Evolutionary conservation across 2,329 filamentous ascomycete species (phyloP).

Genomic region (Trichoderma brevicompactum): DNA sequence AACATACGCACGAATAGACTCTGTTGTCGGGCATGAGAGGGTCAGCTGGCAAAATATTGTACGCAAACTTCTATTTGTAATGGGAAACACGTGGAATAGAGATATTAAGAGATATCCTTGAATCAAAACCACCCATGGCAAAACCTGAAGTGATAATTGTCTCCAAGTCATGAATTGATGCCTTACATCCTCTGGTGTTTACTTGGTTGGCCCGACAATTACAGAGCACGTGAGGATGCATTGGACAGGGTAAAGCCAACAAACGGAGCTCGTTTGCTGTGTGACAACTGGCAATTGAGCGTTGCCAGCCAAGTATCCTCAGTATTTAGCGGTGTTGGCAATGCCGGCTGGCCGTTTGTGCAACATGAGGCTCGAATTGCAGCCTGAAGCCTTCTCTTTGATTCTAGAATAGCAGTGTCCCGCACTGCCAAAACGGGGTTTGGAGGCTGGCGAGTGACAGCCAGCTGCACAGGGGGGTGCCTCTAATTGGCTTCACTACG

Average conservation of each 20-base stretch:
- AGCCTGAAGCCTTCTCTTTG: slow-evolving; percentile 27
- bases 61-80: no score
- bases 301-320: neutral
- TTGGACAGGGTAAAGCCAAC: neutral
- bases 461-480: slow-evolving; percentile 25
- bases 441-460: slow-evolving; percentile 13
- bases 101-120: no score
- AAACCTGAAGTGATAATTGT: no score
- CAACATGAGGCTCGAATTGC: slow-evolving; percentile 13
- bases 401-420: slow-evolving; percentile 25
- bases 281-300: slow-evolving; percentile 2
- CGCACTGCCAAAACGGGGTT: neutral
- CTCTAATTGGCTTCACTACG: slow-evolving; percentile 28
- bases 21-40: neutral
- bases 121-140: no score
- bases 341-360: neutral
- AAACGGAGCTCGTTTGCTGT: slow-evolving; percentile 7
- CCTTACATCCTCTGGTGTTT: slow-evolving; percentile 13
- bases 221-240: slow-evolving; percentile 16
- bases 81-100: no score
- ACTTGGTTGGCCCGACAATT: slow-evolving; percentile 21
- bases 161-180: slow-evolving; percentile 1
- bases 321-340: neutral
- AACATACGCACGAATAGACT: neutral
- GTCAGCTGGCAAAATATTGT: neutral